Evolutionary conservation across 2,329 filamentous ascomycete species (phyloP), one percentile per base, ranked within the genome.

Genomic region (Endothia cerciana): DNA sequence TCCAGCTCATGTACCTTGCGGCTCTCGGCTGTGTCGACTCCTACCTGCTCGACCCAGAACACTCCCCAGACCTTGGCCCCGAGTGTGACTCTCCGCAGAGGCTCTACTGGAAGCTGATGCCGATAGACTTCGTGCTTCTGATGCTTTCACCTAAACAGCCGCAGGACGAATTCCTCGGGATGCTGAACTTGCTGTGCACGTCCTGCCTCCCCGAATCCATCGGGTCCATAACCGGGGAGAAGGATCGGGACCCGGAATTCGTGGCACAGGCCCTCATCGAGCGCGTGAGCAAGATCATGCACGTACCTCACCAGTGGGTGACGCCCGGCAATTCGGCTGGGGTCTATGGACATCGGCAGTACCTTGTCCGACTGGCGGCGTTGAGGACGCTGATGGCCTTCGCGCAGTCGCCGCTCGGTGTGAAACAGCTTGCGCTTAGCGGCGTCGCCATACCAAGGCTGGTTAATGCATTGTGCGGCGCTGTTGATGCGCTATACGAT

Each of bases 401-500:
- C 73, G 85, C 87, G 1, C 79, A 82, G 6, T 86, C 86, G n/a
- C 77, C 83, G 0, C 87, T 91, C 71, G 90, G 90, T 10, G 84
- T 85, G 1, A 74, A 81, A 30, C 85, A 91, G 56, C 83, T 97
- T 10, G 90, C 90, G 0, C 79, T 80, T 5, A 91, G 95, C 74
- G 84, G 85, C 3, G 86, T 85, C 49, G 88, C 88, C 15, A 86
- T 97, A 19, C 92, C 91, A 1, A 87, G 92, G 3, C 79, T 97
- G 0, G 89, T 96, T 33, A 86, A 88, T 33, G 87, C 91, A 4
- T 75, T 87, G 17, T 81, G 79, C 60, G 79, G 77, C 55, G 87
- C 94, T 61, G 89, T 95, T 66, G 90, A 93, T 69, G 87, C 91
- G 69, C 79, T 97, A 25, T 91, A 93, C 73, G 85, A 90, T 5